Evolutionary conservation across 2,329 filamentous ascomycete species (phyloP).

Genomic region (Diaporthe sp.): DNA sequence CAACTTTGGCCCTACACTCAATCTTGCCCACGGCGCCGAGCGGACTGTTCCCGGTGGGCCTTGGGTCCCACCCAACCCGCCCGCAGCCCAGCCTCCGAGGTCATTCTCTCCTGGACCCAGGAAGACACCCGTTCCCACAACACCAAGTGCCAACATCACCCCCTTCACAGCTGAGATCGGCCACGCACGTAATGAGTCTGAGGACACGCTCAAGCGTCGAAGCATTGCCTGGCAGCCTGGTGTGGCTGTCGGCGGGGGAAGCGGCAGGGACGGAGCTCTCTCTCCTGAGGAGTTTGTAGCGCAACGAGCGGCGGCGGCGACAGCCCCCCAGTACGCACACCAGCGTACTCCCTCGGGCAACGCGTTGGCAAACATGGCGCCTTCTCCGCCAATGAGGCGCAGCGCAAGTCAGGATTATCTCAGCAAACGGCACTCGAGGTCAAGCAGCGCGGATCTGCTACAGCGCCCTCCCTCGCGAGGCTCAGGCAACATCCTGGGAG

Average conservation of each 20-base stretch:
- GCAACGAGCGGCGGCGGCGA: slow-evolving; percentile 74
- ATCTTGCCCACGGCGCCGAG: slow-evolving; percentile 49
- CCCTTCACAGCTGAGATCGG: slow-evolving; percentile 45
- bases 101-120: slow-evolving; percentile 51
- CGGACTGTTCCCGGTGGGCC: slow-evolving; percentile 32
- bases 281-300: slow-evolving; percentile 88
- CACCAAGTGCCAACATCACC: slow-evolving; percentile 40
- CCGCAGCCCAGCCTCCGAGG: slow-evolving; percentile 43
- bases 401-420: slow-evolving; percentile 58
- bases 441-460: slow-evolving; percentile 62
- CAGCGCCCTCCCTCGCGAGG: slow-evolving; percentile 71
- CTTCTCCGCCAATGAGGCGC: slow-evolving; percentile 58
- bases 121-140: slow-evolving; percentile 39
- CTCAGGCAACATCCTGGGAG: slow-evolving; percentile 64
- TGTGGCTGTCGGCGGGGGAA: slow-evolving; percentile 64
- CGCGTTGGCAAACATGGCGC: slow-evolving; percentile 56
- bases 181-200: slow-evolving; percentile 62
- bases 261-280: slow-evolving; percentile 65
- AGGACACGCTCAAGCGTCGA: slow-evolving; percentile 67
- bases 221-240: slow-evolving; percentile 86
- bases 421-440: slow-evolving; percentile 57
- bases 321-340: slow-evolving; percentile 70
- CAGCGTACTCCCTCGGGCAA: slow-evolving; percentile 70
- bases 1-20: slow-evolving; percentile 88
- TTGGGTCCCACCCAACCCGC: slow-evolving; percentile 44